phyloP scores from a whole-genome alignment of 1,139 yeast species.

The Scheffersomyces titani region DNA sequence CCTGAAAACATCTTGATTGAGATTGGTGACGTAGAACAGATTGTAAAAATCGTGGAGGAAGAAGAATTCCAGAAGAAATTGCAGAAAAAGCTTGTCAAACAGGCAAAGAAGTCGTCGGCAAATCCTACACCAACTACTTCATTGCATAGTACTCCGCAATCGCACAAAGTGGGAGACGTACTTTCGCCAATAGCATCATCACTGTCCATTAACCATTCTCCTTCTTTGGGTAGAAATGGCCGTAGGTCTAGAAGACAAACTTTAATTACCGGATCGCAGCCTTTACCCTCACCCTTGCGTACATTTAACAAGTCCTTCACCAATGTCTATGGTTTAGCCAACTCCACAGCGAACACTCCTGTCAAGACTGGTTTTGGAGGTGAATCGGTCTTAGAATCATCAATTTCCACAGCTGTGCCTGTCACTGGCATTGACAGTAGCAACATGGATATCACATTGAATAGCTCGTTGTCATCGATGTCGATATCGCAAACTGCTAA shows the following conservation, averaged over 20 bases:
- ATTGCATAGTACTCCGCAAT: conserved; percentile 2
- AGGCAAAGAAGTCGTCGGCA: conserved; percentile 2
- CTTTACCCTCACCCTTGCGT: conserved; percentile 73
- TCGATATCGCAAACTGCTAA: conserved; percentile 34
- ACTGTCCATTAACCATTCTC: conserved; percentile 19
- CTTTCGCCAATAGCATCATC: conserved; percentile 2
- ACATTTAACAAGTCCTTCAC: conserved; percentile 29
- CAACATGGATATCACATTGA: conserved; percentile 18
- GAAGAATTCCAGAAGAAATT: conserved; percentile 20
- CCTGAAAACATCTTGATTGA: conserved; percentile 47
- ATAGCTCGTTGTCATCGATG: conserved; percentile 46
- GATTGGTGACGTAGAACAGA: conserved; percentile 38
- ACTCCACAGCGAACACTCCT: conserved; percentile 46
- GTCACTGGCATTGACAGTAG: background rate
- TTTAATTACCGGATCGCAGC: conserved; percentile 82
- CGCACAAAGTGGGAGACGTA: background rate
- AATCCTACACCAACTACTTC: conserved; percentile 7
- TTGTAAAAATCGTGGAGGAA: conserved; percentile 34
- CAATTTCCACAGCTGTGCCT: background rate
- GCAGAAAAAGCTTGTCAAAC: conserved; percentile 9
- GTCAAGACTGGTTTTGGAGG: conserved; percentile 16
- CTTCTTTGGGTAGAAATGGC: conserved; percentile 46
- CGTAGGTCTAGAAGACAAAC: conserved; percentile 72
- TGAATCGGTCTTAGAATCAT: background rate
- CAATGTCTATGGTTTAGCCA: conserved; percentile 39